Base-by-base conservation (phyloP, 306 rosid genomes). In the Gynostemma pentaphyllum region DNA sequence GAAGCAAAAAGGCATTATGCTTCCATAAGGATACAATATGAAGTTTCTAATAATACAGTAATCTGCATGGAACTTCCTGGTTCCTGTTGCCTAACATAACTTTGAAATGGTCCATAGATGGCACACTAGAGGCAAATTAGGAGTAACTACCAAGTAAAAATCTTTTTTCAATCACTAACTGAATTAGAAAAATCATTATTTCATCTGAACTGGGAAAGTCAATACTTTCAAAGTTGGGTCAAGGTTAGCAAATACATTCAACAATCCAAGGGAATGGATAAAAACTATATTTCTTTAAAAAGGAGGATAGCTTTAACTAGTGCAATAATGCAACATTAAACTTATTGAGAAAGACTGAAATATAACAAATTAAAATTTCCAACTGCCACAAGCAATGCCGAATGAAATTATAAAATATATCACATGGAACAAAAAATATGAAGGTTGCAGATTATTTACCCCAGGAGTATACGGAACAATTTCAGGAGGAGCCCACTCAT, bases 401-500 rank as follows among this genome's bases (percentile, higher is more conserved):
- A 10, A 1, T 42, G 46, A 42, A 42, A 7, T 42, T 42, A 42
- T 5, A 42, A 42, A 52, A 52, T 19, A 52, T 5, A 52, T 55
- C 42, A 55, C 42, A 30, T 4, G 15, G 30, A 30, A 42, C 15
- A 29, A 42, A 2, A 21, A 52, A 52, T 37, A 27, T 52, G 39
- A 6, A 27, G n/a, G 29, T 14, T 29, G 44, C 62, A 55, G 42
- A 32, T 30, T 8, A 42, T 55, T 32, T 55, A 55, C 98, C 92
- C 92, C 96, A 0, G 96, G 83, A 7, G 71, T 34, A 64, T 91
- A 91, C 7, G 95, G 83, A 27, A 23, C 75, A 5, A 44, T 47
- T 75, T 86, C 94, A 5, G 98, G 95, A 68, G 94, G 88, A 45
- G 88, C 96, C 98, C 96, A 88, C 67, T 79, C 74, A 70, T 92